phyloP scores from a whole-genome alignment of 108 stramenopile genomes.

The Conticribra weissflogii region DNA sequence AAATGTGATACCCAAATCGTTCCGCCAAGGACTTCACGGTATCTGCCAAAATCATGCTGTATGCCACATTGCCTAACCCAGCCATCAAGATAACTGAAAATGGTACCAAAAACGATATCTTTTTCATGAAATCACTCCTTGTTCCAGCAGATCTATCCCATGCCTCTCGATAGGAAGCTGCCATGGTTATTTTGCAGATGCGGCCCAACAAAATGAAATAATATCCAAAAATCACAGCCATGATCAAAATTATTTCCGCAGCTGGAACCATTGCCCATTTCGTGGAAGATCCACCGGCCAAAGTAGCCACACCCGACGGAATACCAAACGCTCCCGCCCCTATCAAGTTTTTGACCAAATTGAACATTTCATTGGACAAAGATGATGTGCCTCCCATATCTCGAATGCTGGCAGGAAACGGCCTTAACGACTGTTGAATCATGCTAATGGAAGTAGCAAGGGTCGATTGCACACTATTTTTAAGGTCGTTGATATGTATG shows the following conservation, averaged over 20 bases:
- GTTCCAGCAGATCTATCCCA: constrained; percentile 74
- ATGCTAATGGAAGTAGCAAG: too few relatives aligned
- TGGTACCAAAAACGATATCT: constrained; percentile 24
- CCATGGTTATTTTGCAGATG: constrained; percentile 55
- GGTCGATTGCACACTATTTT: too few relatives aligned
- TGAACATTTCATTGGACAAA: constrained; percentile 61
- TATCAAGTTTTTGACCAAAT: constrained; percentile 85
- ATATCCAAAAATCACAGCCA: constrained; percentile 81
- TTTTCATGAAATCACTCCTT: constrained; percentile 9
- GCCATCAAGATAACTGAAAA: constrained; percentile 49
- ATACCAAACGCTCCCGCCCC: constrained; percentile 88
- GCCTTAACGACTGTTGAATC: too few relatives aligned
- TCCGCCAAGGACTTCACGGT: constrained; percentile 55
- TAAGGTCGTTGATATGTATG: too few relatives aligned
- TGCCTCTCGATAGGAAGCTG: constrained; percentile 71
- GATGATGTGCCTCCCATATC: constrained; percentile 44
- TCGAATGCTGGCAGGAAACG: constrained; percentile 16
- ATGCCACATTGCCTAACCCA: constrained; percentile 55
- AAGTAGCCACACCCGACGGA: constrained; percentile 59
- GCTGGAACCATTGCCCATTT: constrained; percentile 67
- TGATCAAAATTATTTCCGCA: constrained; percentile 50
- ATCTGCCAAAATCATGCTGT: constrained; percentile 86
- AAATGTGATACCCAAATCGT: constrained; percentile 32
- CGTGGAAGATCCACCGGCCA: constrained; percentile 44
- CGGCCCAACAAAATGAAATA: constrained; percentile 73